These are phyloP conservation scores for Pyrenophora teres DNA, from an alignment of 2,329 filamentous ascomycete genomes.

Conservation along the genomic window DNA sequence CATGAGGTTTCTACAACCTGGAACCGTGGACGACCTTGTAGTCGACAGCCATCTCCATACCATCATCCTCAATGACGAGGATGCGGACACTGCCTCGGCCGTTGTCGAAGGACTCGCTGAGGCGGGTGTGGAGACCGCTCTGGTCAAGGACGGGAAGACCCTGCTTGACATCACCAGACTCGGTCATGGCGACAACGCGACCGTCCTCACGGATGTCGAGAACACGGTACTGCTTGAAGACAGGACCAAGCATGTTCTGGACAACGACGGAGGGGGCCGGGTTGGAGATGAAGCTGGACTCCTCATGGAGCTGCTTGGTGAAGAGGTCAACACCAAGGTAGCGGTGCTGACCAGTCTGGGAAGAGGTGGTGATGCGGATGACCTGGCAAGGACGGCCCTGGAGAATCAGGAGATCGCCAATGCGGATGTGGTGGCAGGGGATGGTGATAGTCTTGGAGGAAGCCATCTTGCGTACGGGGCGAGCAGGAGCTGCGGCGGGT, in stretches of 20 bases:
- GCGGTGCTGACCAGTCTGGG: constrained; percentile 98
- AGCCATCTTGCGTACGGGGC: constrained; percentile 46
- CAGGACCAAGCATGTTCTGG: constrained; percentile 98
- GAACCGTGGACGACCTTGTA: constrained; percentile 95
- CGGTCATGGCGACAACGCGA: constrained; percentile 92
- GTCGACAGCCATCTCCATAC: constrained; percentile 94
- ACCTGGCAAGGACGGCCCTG: constrained; percentile 99
- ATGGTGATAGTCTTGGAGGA: constrained; percentile 93
- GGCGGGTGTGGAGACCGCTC: constrained; percentile 82
- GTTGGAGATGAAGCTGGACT: constrained; percentile 97
- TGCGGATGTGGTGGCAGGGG: constrained; percentile 99
- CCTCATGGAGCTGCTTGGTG: constrained; percentile 99
- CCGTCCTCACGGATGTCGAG: constrained; percentile 90
- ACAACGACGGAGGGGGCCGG: constrained; percentile 94
- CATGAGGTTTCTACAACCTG: constrained; percentile 58
- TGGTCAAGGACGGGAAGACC: constrained; percentile 91
- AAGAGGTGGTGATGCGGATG: constrained; percentile 98
- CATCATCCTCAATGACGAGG: constrained; percentile 91
- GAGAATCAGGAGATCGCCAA: constrained; percentile 97
- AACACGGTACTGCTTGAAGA: constrained; percentile 99
- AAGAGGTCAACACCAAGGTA: constrained; percentile 99
- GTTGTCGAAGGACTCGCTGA: constrained; percentile 82
- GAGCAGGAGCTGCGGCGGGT: constrained; percentile 13
- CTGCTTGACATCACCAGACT: constrained; percentile 98
- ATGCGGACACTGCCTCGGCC: constrained; percentile 93